Evolutionary conservation across 208 protist species (phyloP).

Genomic region (Endotrypanum monterogeii): DNA sequence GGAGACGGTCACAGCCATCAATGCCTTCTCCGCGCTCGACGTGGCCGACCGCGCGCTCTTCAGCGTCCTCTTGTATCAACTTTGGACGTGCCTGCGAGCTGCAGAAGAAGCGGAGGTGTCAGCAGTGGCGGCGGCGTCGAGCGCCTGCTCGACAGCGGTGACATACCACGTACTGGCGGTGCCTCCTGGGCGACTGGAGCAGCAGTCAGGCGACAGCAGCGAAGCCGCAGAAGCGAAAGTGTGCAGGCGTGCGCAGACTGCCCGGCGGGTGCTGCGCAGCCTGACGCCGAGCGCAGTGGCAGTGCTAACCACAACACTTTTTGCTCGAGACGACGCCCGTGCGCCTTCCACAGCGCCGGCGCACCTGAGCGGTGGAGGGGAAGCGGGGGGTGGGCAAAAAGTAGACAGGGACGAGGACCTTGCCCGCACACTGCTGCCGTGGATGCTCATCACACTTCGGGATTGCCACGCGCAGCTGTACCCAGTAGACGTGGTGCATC

Average conservation of each 20-base stretch:
- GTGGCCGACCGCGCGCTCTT: slow-evolving; percentile 60
- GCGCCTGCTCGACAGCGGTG: neutral
- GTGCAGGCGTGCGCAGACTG: slow-evolving; percentile 9
- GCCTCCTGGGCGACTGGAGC: neutral
- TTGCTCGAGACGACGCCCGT: slow-evolving; percentile 17
- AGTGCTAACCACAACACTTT: slow-evolving; percentile 40
- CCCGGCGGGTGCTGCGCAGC: slow-evolving; percentile 31
- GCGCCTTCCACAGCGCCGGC: neutral
- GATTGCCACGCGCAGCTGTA: slow-evolving; percentile 49
- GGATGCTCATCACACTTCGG: slow-evolving; percentile 51
- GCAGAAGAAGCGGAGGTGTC: neutral
- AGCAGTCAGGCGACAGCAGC: neutral
- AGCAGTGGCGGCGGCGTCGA: neutral
- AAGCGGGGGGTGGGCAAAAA: neutral
- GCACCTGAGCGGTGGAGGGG: neutral
- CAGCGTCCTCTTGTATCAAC: slow-evolving; percentile 48
- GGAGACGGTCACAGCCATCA: slow-evolving; percentile 56
- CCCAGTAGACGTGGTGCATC: slow-evolving; percentile 70
- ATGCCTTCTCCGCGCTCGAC: slow-evolving; percentile 80
- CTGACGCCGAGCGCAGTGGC: slow-evolving; percentile 72
- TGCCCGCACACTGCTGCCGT: slow-evolving; percentile 46
- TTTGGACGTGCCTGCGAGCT: slow-evolving; percentile 43
- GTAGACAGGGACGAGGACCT: slow-evolving; percentile 1
- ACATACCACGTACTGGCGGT: neutral
- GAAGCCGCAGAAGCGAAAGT: slow-evolving; percentile 6